Evolutionary conservation across 75 land plant species (phyloP).

Genomic region (Isoetes taiwanensis): DNA sequence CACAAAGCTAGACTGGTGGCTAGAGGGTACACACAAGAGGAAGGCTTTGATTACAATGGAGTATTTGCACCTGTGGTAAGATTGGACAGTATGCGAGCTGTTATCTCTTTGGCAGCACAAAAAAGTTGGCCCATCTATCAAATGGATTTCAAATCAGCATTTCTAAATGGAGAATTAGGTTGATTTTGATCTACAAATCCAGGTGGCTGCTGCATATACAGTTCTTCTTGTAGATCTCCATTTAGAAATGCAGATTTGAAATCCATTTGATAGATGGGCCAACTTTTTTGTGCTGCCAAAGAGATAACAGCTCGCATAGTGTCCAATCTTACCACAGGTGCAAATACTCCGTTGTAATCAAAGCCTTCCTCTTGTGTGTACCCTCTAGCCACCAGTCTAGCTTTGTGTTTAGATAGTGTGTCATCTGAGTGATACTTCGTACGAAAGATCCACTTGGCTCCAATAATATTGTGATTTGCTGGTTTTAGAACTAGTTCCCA

Average conservation of each 20-base stretch:
- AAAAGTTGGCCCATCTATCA: too few species aligned
- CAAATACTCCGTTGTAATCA: slow-evolving; percentile 7
- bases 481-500: slow-evolving; percentile 7
- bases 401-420: neutral
- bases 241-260: slow-evolving; percentile 7
- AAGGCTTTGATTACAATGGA: too few species aligned
- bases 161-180: too few species aligned
- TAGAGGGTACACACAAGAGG: too few species aligned
- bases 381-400: slow-evolving; percentile 4
- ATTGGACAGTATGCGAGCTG: too few species aligned
- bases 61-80: too few species aligned
- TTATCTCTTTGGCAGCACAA: too few species aligned
- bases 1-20: too few species aligned
- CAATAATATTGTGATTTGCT: neutral
- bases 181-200: too few species aligned
- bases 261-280: slow-evolving; percentile 8
- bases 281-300: neutral
- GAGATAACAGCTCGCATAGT: neutral
- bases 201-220: slow-evolving; percentile 10
- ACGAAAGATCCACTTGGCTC: slow-evolving; percentile 5
- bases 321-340: neutral
- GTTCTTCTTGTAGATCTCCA: neutral
- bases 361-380: slow-evolving; percentile 3
- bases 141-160: too few species aligned
- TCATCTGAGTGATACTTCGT: neutral